Evolutionary conservation across 192 early-diverging fungal species (phyloP), one percentile per base, ranked within the genome.

Genomic region (Cetraspora pellucida): DNA sequence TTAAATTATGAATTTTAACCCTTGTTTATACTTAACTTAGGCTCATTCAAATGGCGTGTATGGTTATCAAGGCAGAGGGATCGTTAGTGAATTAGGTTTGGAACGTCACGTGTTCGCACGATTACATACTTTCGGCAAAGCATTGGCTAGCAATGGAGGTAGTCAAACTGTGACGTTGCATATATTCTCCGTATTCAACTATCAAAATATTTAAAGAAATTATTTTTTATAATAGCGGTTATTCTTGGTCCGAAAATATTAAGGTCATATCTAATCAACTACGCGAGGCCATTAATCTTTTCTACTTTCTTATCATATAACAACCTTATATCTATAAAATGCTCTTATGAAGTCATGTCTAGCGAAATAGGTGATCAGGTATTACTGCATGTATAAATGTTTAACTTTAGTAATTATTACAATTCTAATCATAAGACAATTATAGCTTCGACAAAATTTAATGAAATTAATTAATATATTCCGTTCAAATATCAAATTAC

Each of bases 61-160:
- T 78, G 94, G 94, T 8, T 45, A 79, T 10, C 63, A 85, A 30
- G 94, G 94, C 46, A 75, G 89, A 16, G 94, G 94, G 44, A 79
- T 94, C 0, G 90, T 90, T 0, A 82, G 79, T 70, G 81, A 89
- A 27, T 76, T 93, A 14, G 88, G 89, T 14, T 74, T 95, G 49
- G 87, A 93, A 74, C 50, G 77, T 64, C 70, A 83, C 45, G 83
- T 94, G 10, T 93, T 92, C 88, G 93, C 91, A 6, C 84, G 93
- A 43, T 78, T 95, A 0, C 89, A 92, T 77, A 95, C 94, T 14
- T 95, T 95, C 82, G 92, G 94, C 44, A 95, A 95, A 72, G 91
- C 90, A 2, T 78, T 94, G 46, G 93, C 91, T 19, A 85, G 86
- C 27, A 93, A 93, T 77, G 94, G 94, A 83, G 91, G 91, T 93